Conservation (phyloP, 192 early-diverging fungal species). For the Coemansia sp. region DNA sequence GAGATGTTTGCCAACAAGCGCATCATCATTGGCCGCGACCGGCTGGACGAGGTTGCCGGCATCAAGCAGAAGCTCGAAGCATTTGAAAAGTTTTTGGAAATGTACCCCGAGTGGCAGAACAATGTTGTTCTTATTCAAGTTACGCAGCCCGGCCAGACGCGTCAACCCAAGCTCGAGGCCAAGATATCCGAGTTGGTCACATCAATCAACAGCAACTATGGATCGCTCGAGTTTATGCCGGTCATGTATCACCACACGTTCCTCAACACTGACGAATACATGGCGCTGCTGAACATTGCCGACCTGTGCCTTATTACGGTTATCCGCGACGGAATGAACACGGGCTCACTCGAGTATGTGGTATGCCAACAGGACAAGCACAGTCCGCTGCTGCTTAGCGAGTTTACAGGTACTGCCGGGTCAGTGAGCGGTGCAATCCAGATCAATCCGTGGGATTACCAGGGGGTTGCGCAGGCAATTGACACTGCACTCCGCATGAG, state of each 20-base stretch:
- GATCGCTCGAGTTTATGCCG: slow-evolving; percentile 92
- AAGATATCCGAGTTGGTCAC: slow-evolving; percentile 90
- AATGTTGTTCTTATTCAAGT: slow-evolving; percentile 96
- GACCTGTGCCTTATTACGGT: slow-evolving; percentile 90
- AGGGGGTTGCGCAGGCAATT: slow-evolving; percentile 84
- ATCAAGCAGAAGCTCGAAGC: slow-evolving; percentile 93
- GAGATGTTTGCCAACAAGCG: slow-evolving; percentile 85
- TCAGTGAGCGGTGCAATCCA: slow-evolving; percentile 78
- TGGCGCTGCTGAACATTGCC: slow-evolving; percentile 87
- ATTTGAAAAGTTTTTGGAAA: slow-evolving; percentile 87
- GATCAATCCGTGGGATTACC: slow-evolving; percentile 96
- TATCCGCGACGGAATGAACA: slow-evolving; percentile 98
- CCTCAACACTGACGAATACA: slow-evolving; percentile 95
- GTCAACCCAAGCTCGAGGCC: slow-evolving; percentile 67
- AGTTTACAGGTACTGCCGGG: slow-evolving; percentile 97
- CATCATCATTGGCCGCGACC: slow-evolving; percentile 97
- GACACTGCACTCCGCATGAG: slow-evolving; percentile 81
- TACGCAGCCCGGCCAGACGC: slow-evolving; percentile 79
- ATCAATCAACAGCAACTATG: slow-evolving; percentile 92
- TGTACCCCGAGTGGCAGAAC: slow-evolving; percentile 89
- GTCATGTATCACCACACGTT: slow-evolving; percentile 90
- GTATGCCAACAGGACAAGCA: slow-evolving; percentile 87
- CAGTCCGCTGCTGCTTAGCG: slow-evolving; percentile 87
- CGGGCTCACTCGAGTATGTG: slow-evolving; percentile 89
- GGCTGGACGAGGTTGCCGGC: slow-evolving; percentile 90